Base-by-base conservation (phyloP, 805 yeast genomes). In the Naumovozyma baii region DNA sequence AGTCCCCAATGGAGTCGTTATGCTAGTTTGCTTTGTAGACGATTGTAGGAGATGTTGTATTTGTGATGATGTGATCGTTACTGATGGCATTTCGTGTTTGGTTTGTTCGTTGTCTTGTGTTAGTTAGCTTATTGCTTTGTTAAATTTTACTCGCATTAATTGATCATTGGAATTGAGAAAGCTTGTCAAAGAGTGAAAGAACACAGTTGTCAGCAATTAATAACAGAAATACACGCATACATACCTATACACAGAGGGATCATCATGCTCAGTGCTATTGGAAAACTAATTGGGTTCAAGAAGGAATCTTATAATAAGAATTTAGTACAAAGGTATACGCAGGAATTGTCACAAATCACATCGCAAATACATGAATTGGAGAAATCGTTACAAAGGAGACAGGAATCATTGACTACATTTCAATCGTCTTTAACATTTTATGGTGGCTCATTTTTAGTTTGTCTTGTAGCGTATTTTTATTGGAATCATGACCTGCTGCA, bases 1-100 rank as follows among this genome's bases (percentile, higher is more conserved):
- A 33, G 76, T 68, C 1, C 90, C 92, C 33, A 63, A 59, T 1
- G 78, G 70, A 0, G 88, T 57, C 8, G 39, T 37, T 5, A 56
- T 45, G 4, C 50, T 36, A 25, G 48, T 37, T 33, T 50, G 50
- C 15, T 39, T 47, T 9, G 38, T 41, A 13, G 41, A 43, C 12
- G 51, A 42, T 15, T 40, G 43, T 7, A 51, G 38, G n/a, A 55
- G 38, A 16, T 47, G 33, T n/a, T 48, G 40, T 20, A 55, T 34
- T 32, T 55, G 55, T 5, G 44, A 36, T 17, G 50, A 46, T 7
- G 52, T 41, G 29, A 57, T 48, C 9, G 45, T 44, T n/a, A 49
- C 57, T 14, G 52, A 42, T 20, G 62, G 62, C 62, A 57, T 57
- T n/a, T n/a, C n/a, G n/a, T n/a, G n/a, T n/a, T n/a, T n/a, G n/a